Conservation (phyloP, 768 basidiomycete genomes). For the Suillus subluteus region DNA sequence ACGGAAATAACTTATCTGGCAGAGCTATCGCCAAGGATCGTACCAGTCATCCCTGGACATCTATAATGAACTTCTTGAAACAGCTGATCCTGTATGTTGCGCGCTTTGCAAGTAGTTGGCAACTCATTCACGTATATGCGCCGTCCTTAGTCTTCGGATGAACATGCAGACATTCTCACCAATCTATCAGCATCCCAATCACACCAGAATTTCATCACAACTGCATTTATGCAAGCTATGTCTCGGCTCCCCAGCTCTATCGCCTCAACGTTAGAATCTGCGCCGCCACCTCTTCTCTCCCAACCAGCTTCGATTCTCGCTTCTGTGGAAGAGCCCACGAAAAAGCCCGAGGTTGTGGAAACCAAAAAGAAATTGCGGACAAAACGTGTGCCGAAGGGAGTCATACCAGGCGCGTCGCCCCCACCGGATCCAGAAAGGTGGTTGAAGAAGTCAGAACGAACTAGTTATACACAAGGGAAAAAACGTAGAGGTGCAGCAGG, state of each 20-base stretch:
- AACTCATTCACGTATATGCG: slow-evolving; percentile 7
- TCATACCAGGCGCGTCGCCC: slow-evolving; percentile 78
- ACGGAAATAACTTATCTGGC: slow-evolving; percentile 21
- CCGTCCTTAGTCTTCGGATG: slow-evolving; percentile 70
- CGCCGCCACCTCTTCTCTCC: slow-evolving; percentile 55
- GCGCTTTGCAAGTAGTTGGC: neutral
- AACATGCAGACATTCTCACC: slow-evolving; percentile 84
- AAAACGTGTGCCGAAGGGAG: slow-evolving; percentile 75
- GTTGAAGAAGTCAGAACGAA: slow-evolving; percentile 85
- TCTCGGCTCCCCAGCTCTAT: slow-evolving; percentile 58
- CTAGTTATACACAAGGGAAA: slow-evolving; percentile 53
- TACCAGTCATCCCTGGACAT: slow-evolving; percentile 76
- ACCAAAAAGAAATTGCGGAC: slow-evolving; percentile 53
- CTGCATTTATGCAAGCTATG: slow-evolving; percentile 67
- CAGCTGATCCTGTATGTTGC: slow-evolving; percentile 70
- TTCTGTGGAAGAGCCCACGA: slow-evolving; percentile 31
- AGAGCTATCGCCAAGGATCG: slow-evolving; percentile 80
- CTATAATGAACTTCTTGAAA: slow-evolving; percentile 82
- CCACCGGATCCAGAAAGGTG: slow-evolving; percentile 86
- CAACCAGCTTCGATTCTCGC: slow-evolving; percentile 35
- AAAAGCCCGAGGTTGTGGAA: slow-evolving; percentile 43
- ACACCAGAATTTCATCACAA: slow-evolving; percentile 83
- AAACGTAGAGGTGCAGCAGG: slow-evolving; percentile 56
- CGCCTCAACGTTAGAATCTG: slow-evolving; percentile 59
- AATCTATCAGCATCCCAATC: slow-evolving; percentile 83